Conservation (phyloP, 2,329 filamentous ascomycete genomes). For the Aspergillus pseudoterreus region DNA sequence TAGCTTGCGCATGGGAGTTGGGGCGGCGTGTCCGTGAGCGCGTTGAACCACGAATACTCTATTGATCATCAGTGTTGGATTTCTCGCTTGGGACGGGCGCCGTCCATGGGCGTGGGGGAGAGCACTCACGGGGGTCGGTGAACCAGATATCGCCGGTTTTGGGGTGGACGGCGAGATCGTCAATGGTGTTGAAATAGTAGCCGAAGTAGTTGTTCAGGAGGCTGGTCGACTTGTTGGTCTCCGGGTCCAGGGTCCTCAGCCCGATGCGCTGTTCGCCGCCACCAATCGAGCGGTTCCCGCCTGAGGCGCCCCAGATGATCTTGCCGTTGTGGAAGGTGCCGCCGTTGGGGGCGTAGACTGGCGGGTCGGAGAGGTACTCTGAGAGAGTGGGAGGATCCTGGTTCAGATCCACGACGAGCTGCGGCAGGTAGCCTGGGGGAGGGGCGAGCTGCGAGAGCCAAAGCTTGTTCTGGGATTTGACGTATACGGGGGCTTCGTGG, state of each 20-base stretch:
- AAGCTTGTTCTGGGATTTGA: slow-evolving; percentile 38
- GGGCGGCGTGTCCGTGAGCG: slow-evolving; percentile 33
- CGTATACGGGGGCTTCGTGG: slow-evolving; percentile 44
- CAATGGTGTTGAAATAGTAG: slow-evolving; percentile 21
- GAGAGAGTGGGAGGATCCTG: slow-evolving; percentile 37
- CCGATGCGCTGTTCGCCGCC: slow-evolving; percentile 38
- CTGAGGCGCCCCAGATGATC: slow-evolving; percentile 39
- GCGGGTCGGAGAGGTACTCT: slow-evolving; percentile 39
- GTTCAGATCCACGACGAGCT: slow-evolving; percentile 43
- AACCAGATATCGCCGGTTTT: slow-evolving; percentile 49
- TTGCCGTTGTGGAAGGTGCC: slow-evolving; percentile 39
- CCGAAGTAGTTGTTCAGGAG: slow-evolving; percentile 48
- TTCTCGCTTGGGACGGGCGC: slow-evolving; percentile 20
- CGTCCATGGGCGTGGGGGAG: slow-evolving; percentile 10
- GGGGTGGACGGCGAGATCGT: slow-evolving; percentile 30
- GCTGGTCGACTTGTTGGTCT: slow-evolving; percentile 38
- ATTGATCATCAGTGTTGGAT: not conserved
- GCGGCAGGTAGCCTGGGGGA: slow-evolving; percentile 34
- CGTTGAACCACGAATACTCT: slow-evolving; percentile 36
- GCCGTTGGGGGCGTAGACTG: slow-evolving; percentile 44
- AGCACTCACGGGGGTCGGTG: slow-evolving; percentile 39
- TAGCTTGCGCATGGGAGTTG: slow-evolving; percentile 35
- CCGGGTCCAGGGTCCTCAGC: slow-evolving; percentile 44
- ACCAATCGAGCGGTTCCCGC: slow-evolving; percentile 34
- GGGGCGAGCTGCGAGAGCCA: slow-evolving; percentile 38